Evolutionary conservation across 306 rosid species (phyloP).

Genomic region (Dicorynia guianensis): DNA sequence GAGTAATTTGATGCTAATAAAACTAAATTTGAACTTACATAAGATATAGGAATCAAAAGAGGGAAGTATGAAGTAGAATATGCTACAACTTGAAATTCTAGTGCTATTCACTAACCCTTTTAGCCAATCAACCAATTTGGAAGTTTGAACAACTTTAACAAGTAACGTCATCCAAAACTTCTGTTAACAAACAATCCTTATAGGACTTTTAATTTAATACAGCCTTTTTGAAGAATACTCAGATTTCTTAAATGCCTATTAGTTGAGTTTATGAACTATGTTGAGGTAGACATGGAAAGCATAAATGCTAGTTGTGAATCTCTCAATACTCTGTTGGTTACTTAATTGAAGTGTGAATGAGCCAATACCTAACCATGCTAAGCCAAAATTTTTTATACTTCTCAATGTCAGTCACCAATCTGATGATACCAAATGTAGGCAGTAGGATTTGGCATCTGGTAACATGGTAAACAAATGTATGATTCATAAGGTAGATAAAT

Average conservation of each 20-base stretch:
- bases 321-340: not conserved
- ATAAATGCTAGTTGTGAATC: not conserved
- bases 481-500: slow-evolving; percentile 16
- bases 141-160: not conserved
- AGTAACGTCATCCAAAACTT: not conserved
- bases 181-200: not conserved
- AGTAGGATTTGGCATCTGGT: not conserved
- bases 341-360: not conserved
- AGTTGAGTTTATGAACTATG: not conserved
- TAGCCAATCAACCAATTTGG: not conserved
- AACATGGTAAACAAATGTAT: not conserved
- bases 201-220: not conserved
- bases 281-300: not conserved
- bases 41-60: not conserved
- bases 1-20: not conserved
- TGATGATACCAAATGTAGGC: not conserved
- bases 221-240: not conserved
- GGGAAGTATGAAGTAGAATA: not conserved
- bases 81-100: not conserved
- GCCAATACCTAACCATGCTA: slow-evolving; percentile 4
- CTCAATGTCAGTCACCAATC: not conserved
- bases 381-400: slow-evolving; percentile 1
- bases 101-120: slow-evolving; percentile 9
- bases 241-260: not conserved
- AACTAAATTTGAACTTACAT: not conserved